phyloP scores from a whole-genome alignment of 2,329 filamentous ascomycete species.

The Saccharata proteae region DNA sequence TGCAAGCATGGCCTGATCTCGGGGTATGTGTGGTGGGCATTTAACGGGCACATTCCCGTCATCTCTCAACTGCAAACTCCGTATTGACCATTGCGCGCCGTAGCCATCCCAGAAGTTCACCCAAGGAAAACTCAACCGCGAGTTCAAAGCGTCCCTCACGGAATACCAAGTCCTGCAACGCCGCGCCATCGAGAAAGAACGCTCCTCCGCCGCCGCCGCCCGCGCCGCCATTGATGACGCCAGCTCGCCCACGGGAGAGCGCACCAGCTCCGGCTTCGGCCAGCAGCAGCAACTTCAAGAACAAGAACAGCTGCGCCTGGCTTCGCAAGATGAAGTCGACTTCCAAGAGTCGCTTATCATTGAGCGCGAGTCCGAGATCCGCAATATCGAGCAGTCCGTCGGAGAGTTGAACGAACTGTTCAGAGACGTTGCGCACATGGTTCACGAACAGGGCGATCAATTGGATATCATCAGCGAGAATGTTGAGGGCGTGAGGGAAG shows the following conservation, averaged over 20 bases:
- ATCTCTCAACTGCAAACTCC: not conserved
- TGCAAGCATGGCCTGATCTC: conserved; percentile 57
- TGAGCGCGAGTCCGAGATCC: conserved; percentile 92
- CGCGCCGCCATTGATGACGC: conserved; percentile 58
- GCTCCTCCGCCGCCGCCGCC: conserved; percentile 71
- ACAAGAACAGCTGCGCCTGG: conserved; percentile 63
- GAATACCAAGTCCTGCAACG: conserved; percentile 93
- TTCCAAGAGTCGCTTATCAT: conserved; percentile 94
- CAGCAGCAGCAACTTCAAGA: conserved; percentile 37
- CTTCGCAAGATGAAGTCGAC: conserved; percentile 87
- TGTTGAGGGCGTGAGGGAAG: conserved; percentile 67
- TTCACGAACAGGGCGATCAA: conserved; percentile 82
- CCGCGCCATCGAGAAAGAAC: conserved; percentile 81
- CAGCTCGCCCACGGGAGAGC: conserved; percentile 21
- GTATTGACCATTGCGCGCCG: conserved; percentile 1
- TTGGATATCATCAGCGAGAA: conserved; percentile 82
- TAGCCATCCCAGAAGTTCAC: conserved; percentile 94
- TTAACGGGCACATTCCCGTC: conserved; percentile 39
- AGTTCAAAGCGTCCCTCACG: conserved; percentile 77
- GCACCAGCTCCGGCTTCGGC: conserved; percentile 32
- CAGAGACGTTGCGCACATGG: conserved; percentile 94
- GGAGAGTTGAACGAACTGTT: conserved; percentile 94
- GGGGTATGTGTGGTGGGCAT: conserved; percentile 75
- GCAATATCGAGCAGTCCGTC: conserved; percentile 93
- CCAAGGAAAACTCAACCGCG: conserved; percentile 84